A percentile compares a stretch with the other conserved stretches of the same genome.
Conservation (phyloP, 805 yeast genomes). For the Candida glaebosa region DNA sequence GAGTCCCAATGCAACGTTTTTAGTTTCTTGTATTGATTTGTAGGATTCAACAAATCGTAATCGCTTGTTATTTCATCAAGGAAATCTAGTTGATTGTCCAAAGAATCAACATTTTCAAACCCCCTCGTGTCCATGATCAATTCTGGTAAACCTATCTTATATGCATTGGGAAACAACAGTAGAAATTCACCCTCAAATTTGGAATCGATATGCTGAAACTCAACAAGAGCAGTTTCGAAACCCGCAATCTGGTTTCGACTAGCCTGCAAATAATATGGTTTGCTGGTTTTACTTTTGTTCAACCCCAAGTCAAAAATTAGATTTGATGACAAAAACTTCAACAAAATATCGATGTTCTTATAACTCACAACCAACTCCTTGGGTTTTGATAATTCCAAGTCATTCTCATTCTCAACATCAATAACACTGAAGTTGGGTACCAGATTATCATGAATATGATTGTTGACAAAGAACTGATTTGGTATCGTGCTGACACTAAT, state of each 20-base stretch:
- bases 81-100: constrained; percentile 31
- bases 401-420: constrained; percentile 35
- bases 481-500: constrained; percentile 66
- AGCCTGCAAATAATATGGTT: constrained; percentile 5
- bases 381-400: constrained; percentile 23
- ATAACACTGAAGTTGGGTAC: constrained; percentile 29
- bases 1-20: constrained; percentile 35
- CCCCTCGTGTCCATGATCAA: constrained; percentile 23
- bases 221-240: constrained; percentile 11
- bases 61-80: constrained; percentile 36
- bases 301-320: constrained; percentile 36
- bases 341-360: constrained; percentile 28
- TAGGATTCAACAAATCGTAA: constrained; percentile 25
- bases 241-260: constrained; percentile 6
- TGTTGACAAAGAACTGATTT: constrained; percentile 39
- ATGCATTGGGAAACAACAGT: constrained; percentile 28
- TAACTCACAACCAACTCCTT: constrained; percentile 29
- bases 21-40: constrained; percentile 18
- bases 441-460: constrained; percentile 12
- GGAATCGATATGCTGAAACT: constrained; percentile 8
- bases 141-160: constrained; percentile 31
- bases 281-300: constrained; percentile 11
- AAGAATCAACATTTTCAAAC: constrained; percentile 16
- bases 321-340: constrained; percentile 40
- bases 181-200: constrained; percentile 19